Evolutionary conservation across 73 alveolate genomes (phyloP).

Genomic region (Paramecium sonneborni): DNA sequence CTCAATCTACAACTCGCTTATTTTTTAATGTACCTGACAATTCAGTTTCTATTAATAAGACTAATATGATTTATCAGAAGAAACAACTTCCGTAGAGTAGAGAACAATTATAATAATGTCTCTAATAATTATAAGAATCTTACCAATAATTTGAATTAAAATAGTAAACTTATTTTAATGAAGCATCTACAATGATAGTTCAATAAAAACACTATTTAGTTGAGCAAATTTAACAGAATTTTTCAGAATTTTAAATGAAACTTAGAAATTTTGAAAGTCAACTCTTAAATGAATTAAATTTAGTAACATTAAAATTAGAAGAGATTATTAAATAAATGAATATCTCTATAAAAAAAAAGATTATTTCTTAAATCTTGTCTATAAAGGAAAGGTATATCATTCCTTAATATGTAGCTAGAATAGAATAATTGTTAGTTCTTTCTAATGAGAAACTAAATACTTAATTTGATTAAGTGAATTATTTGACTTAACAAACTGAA

Average conservation of each 20-base stretch:
- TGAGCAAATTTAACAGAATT: not conserved
- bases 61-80: not conserved
- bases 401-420: not conserved
- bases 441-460: not conserved
- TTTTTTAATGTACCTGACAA: not conserved
- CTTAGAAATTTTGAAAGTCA: not conserved
- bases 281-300: not conserved
- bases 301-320: not conserved
- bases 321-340: not conserved
- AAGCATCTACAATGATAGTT: not conserved
- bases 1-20: not conserved
- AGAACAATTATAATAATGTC: not conserved
- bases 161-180: not conserved
- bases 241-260: not conserved
- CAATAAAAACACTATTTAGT: not conserved
- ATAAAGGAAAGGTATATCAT: not conserved
- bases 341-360: not conserved
- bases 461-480: not conserved
- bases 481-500: not conserved
- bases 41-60: not conserved
- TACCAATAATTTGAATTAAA: not conserved
- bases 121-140: not conserved
- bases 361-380: not conserved
- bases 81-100: not conserved
- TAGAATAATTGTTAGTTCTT: not conserved